Conservation (phyloP, 164 flowering plant genomes). For the Macadamia integrifolia region DNA sequence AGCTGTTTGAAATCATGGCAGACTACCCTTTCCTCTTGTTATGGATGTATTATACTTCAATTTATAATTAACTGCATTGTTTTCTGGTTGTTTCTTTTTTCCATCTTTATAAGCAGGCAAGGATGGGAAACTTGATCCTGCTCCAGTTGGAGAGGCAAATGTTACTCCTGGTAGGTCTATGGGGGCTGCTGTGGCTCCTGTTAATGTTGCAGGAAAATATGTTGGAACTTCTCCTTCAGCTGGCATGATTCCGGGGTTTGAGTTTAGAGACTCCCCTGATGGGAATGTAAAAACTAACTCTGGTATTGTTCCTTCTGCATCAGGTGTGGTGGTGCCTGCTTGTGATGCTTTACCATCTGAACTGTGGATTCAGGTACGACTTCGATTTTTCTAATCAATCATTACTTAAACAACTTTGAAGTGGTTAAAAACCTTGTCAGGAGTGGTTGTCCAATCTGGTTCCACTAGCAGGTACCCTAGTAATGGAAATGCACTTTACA, state of each 20-base stretch:
- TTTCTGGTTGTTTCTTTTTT: background rate
- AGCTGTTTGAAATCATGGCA: too few relatives aligned
- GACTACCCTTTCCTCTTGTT: background rate
- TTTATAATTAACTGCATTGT: too few relatives aligned
- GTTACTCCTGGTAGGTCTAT: constrained; percentile 20
- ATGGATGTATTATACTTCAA: background rate
- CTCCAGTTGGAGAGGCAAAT: constrained; percentile 25
- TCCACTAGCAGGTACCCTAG: too few relatives aligned
- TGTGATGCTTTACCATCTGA: constrained; percentile 36
- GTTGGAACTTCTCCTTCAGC: constrained; percentile 30
- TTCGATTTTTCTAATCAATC: background rate
- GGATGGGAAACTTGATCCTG: constrained; percentile 29
- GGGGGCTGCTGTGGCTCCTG: constrained; percentile 9
- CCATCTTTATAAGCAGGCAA: constrained; percentile 24
- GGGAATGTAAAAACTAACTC: constrained; percentile 29
- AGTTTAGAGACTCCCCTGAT: constrained; percentile 30
- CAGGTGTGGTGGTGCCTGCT: constrained; percentile 34
- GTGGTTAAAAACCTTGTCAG: background rate
- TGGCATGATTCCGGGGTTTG: constrained; percentile 37
- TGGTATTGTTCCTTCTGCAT: constrained; percentile 23
- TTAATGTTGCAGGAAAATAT: constrained; percentile 22
- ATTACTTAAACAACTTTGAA: background rate
- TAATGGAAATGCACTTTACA: too few relatives aligned
- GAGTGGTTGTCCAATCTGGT: too few relatives aligned
- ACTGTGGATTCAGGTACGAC: constrained; percentile 55